phyloP scores from a whole-genome alignment of 208 protist species.

The Naegleria lovaniensis region DNA sequence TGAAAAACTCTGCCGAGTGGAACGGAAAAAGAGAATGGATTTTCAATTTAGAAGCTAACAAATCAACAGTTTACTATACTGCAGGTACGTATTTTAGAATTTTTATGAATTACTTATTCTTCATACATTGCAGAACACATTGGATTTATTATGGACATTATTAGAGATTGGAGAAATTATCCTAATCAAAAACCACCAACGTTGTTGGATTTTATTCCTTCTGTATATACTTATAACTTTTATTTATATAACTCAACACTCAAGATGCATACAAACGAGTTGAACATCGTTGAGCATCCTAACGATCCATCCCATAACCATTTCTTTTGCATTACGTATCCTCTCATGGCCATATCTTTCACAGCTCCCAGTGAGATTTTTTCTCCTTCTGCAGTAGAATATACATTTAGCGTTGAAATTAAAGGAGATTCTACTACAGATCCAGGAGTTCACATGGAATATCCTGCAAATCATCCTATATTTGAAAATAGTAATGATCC shows the following conservation, averaged over 20 bases:
- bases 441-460: neutral
- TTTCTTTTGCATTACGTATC: neutral
- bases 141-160: neutral
- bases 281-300: neutral
- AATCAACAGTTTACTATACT: neutral
- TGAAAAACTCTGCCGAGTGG: neutral
- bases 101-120: neutral
- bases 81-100: neutral
- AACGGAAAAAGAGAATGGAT: neutral
- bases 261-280: neutral
- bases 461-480: neutral
- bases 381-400: neutral
- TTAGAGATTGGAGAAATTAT: slow-evolving; percentile 15
- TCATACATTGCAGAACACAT: neutral
- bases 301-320: neutral
- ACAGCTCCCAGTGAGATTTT: neutral
- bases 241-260: neutral
- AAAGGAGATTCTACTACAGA: neutral
- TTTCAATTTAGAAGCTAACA: neutral
- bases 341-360: neutral
- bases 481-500: neutral
- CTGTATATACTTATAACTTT: slow-evolving; percentile 1
- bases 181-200: neutral
- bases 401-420: neutral
- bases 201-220: neutral